These are phyloP conservation scores for Dalbergia cultrata DNA, from an alignment of 306 rosid species.

Conservation along the genomic window DNA sequence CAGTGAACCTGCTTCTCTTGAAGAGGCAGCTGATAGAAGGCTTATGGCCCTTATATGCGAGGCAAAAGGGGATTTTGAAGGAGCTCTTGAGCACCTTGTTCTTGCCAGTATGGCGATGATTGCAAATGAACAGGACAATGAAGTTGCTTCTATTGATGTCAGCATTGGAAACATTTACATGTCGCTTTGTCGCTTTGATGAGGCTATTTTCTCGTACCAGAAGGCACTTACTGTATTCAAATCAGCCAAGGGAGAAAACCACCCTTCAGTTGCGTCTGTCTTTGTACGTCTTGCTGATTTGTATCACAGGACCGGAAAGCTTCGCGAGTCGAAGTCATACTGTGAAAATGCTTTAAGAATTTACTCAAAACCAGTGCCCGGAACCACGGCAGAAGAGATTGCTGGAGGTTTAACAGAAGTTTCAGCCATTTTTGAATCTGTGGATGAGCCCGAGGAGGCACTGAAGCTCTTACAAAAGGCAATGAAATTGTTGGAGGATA, in stretches of 20 bases:
- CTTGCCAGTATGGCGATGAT: constrained; percentile 99
- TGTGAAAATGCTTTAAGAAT: constrained; percentile 95
- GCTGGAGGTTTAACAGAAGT: constrained; percentile 92
- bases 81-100: constrained; percentile 94
- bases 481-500: constrained; percentile 92
- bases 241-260: constrained; percentile 91
- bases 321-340: constrained; percentile 92
- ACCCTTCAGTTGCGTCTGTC: constrained; percentile 90
- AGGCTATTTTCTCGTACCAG: constrained; percentile 97
- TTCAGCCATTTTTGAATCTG: constrained; percentile 94
- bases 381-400: constrained; percentile 89
- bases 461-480: constrained; percentile 86
- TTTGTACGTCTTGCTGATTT: constrained; percentile 95
- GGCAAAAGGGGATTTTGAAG: constrained; percentile 89
- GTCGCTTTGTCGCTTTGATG: constrained; percentile 96
- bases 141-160: constrained; percentile 94
- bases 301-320: constrained; percentile 96
- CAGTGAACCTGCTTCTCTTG: constrained; percentile 97
- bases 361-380: constrained; percentile 94
- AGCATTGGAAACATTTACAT: constrained; percentile 95
- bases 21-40: constrained; percentile 96
- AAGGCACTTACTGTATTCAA: constrained; percentile 98
- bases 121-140: constrained; percentile 90
- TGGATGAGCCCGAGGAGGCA: constrained; percentile 95
- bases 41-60: constrained; percentile 92